Percentiles rank a stretch among this genome's conserved stretches.
Conservation (phyloP, 495 filamentous ascomycete species). For the Neurospora cerealis region DNA sequence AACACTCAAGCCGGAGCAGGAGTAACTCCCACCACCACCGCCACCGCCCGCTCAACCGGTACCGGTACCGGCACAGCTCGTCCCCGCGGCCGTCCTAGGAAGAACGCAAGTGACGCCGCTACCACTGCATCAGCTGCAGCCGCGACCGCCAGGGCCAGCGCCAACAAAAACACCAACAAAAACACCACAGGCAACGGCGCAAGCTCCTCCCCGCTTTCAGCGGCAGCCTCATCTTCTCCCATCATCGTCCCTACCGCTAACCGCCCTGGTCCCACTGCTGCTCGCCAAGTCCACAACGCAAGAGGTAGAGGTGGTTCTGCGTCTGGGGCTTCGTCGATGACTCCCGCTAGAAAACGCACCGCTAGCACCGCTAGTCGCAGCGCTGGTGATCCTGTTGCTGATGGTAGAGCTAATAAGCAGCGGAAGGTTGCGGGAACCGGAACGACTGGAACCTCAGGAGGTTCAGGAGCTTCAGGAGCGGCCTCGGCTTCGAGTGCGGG, state of each 20-base stretch:
- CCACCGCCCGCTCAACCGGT: background rate
- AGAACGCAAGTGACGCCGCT: background rate
- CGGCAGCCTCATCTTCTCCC: background rate
- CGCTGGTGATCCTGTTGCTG: background rate
- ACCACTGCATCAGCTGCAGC: background rate
- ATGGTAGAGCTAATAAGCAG: background rate
- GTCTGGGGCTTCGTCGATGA: background rate
- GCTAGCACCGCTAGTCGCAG: background rate
- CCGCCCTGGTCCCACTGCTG: background rate
- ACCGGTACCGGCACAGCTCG: background rate
- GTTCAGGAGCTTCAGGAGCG: background rate
- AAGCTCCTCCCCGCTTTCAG: background rate
- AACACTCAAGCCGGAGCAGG: background rate
- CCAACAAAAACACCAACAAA: no score
- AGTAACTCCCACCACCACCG: background rate
- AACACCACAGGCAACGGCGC: background rate
- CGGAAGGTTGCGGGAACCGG: background rate
- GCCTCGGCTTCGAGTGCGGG: no score
- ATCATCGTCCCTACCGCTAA: background rate
- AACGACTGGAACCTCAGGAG: background rate
- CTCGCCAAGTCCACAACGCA: background rate
- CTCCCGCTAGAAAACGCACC: background rate
- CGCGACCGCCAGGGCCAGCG: background rate
- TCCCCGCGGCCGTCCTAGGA: background rate
- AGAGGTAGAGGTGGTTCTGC: background rate